A percentile compares a stretch with the other conserved stretches of the same genome.
Conservation (phyloP, 2,329 filamentous ascomycete species). For the Neospermospora avenae region DNA sequence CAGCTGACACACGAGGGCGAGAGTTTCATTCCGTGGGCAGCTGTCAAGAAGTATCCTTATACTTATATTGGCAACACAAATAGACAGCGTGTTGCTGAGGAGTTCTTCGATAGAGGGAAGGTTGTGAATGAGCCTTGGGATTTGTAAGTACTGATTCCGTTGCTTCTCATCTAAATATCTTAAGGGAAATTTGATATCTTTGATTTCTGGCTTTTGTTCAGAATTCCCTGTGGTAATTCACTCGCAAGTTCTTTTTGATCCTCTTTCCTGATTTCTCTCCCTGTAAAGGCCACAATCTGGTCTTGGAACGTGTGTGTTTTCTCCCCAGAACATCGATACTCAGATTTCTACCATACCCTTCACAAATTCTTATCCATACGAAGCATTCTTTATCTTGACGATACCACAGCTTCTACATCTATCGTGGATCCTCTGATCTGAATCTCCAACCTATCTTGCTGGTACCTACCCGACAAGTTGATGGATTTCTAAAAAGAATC, state of each 20-base stretch:
- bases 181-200: background rate
- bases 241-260: background rate
- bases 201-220: background rate
- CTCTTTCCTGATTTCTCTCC: background rate
- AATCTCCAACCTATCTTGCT: conserved; percentile 59
- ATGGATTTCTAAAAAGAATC: conserved; percentile 60
- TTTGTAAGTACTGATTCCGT: background rate
- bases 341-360: too few relatives aligned
- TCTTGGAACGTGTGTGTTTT: background rate
- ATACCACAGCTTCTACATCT: conserved; percentile 62
- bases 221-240: background rate
- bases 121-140: conserved; percentile 9
- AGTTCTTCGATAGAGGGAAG: conserved; percentile 7
- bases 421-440: conserved; percentile 45
- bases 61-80: conserved; percentile 55
- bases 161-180: background rate
- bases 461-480: conserved; percentile 63
- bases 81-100: conserved; percentile 31
- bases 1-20: conserved; percentile 30
- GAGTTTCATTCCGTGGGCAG: conserved; percentile 48
- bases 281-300: background rate
- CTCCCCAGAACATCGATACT: background rate
- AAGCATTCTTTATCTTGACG: background rate
- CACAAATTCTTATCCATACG: background rate
- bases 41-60: conserved; percentile 56